phyloP scores from a whole-genome alignment of 192 early-diverging fungal genomes.

The Coemansia sp. region DNA sequence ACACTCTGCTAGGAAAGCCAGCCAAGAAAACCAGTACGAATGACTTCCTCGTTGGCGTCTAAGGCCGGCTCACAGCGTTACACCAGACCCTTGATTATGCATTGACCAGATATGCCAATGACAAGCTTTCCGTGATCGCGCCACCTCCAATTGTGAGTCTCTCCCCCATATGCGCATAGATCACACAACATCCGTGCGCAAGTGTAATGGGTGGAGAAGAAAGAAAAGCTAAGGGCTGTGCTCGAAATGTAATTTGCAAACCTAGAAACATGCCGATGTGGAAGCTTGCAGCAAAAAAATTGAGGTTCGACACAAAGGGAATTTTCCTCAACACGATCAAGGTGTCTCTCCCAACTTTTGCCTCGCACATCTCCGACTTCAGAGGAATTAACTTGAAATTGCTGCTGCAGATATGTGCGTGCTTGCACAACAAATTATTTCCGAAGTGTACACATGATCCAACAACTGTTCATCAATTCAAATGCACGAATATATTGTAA shows the following conservation, averaged over 20 bases:
- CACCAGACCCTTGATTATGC: neutral
- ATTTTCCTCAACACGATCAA: neutral
- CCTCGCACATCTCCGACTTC: neutral
- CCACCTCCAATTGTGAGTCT: neutral
- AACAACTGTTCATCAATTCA: neutral
- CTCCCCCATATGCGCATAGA: neutral
- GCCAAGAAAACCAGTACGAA: neutral
- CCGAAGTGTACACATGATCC: neutral
- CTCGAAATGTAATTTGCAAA: too few species aligned
- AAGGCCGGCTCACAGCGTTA: neutral
- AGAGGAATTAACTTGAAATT: neutral
- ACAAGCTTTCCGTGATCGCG: neutral
- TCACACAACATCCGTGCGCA: neutral
- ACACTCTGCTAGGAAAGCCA: neutral
- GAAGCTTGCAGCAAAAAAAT: neutral
- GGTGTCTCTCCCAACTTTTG: neutral
- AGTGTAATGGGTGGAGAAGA: too few species aligned
- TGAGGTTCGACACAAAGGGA: neutral
- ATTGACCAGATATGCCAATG: neutral
- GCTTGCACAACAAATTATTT: neutral
- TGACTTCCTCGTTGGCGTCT: neutral
- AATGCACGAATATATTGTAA: neutral
- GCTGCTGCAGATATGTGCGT: constrained; percentile 2
- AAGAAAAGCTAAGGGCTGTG: too few species aligned
- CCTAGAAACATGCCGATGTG: too few species aligned